A percentile compares a stretch with the other conserved stretches of the same genome.
These are phyloP conservation scores for Globisporangium sylvaticum DNA, from an alignment of 352 stramenopile genomes.

Conservation along the genomic window DNA sequence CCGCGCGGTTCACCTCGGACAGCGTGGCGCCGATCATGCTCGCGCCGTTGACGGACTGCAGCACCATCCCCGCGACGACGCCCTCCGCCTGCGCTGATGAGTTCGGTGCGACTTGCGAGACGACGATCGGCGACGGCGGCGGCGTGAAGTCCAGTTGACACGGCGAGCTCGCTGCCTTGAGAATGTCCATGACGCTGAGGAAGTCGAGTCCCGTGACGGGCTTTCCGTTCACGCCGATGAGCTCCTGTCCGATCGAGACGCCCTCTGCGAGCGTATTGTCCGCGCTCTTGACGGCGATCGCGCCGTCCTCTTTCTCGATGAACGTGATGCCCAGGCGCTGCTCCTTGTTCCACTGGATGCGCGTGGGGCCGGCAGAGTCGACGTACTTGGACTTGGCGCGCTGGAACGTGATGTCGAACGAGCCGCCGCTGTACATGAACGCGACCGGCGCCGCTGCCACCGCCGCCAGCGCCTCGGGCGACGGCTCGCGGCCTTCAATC, in stretches of 20 bases:
- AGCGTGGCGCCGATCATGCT: constrained; percentile 37
- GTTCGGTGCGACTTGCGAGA: constrained; percentile 25
- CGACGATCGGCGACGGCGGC: constrained; percentile 38
- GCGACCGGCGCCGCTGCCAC: neutral
- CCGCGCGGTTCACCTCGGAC: constrained; percentile 22
- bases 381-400: constrained; percentile 31
- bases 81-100: constrained; percentile 21
- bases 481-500: neutral
- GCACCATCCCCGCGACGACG: constrained; percentile 33
- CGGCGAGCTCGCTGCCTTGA: constrained; percentile 30
- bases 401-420: constrained; percentile 40
- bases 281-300: constrained; percentile 37
- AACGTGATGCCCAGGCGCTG: constrained; percentile 49
- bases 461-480: neutral
- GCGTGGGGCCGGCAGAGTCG: constrained; percentile 24
- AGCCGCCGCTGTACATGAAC: constrained; percentile 31
- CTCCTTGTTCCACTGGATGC: constrained; percentile 41
- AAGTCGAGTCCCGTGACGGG: constrained; percentile 33
- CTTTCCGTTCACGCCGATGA: constrained; percentile 37
- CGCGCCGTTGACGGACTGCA: constrained; percentile 29
- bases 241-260: constrained; percentile 35
- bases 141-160: constrained; percentile 48
- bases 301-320: constrained; percentile 29
- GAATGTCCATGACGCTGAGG: constrained; percentile 30
- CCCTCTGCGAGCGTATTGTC: constrained; percentile 20